A percentile compares a stretch with the other conserved stretches of the same genome.
Evolutionary conservation across 352 stramenopile species (phyloP).

Genomic region (Peronosclerospora sorghi): DNA sequence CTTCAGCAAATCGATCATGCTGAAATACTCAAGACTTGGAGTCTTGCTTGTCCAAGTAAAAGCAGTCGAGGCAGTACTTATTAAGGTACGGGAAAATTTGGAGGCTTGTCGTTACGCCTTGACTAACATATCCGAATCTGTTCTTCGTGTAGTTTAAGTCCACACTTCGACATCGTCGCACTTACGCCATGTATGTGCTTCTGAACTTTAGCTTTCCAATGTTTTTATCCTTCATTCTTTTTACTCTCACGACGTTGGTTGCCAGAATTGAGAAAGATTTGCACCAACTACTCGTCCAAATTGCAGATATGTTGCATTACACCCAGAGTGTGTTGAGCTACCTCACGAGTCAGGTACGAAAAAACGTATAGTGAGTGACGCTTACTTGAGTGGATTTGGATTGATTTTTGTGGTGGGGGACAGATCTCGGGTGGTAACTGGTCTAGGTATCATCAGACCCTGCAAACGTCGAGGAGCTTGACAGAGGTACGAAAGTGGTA

Average conservation of each 20-base stretch:
- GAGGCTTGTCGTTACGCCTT: background rate
- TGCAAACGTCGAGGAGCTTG: conserved; percentile 17
- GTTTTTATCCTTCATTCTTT: too few relatives aligned
- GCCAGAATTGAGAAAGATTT: too few relatives aligned
- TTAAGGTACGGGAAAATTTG: conserved; percentile 28
- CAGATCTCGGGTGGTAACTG: conserved; percentile 23
- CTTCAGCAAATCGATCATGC: conserved; percentile 44
- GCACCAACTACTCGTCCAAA: conserved; percentile 23
- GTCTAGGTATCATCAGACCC: conserved; percentile 8
- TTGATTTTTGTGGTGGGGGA: too few relatives aligned
- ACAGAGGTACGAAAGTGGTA: conserved; percentile 10
- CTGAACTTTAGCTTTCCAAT: background rate
- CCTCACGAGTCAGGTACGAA: conserved; percentile 49
- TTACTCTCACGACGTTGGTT: too few relatives aligned
- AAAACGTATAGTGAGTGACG: conserved; percentile 6
- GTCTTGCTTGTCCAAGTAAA: conserved; percentile 59
- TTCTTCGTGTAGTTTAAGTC: conserved; percentile 40
- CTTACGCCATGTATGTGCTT: conserved; percentile 32
- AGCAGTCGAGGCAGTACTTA: conserved; percentile 34
- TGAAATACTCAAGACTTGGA: conserved; percentile 50
- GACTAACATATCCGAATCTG: background rate
- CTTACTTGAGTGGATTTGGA: too few relatives aligned
- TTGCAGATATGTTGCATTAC: conserved; percentile 72
- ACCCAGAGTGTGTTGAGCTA: conserved; percentile 57
- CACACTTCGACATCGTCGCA: conserved; percentile 34